Conservation (phyloP, 148 eudicot genomes). For the Vaccinium macrocarpon region DNA sequence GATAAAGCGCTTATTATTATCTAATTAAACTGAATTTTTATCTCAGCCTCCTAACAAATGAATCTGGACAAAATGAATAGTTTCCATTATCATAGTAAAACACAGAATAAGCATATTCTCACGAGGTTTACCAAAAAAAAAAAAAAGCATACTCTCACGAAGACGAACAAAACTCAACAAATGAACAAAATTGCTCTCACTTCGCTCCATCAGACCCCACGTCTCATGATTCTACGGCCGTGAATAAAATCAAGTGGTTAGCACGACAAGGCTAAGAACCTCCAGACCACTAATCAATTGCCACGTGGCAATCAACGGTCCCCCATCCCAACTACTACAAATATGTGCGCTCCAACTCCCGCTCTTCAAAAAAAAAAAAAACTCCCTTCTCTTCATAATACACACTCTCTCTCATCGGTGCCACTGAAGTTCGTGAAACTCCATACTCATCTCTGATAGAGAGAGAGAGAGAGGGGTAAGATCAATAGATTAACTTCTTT, state of each 20-base stretch:
- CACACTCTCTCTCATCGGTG: not conserved
- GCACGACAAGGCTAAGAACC: not conserved
- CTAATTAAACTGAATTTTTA: no score
- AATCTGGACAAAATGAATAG: no score
- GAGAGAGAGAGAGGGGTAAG: not conserved
- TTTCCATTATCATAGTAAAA: no score
- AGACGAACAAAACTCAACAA: no score
- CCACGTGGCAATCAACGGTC: not conserved
- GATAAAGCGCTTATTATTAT: no score
- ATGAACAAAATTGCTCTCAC: not conserved
- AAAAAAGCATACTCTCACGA: no score
- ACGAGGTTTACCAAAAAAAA: no score
- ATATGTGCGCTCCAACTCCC: not conserved
- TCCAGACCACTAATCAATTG: not conserved
- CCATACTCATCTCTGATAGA: no score
- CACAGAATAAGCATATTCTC: no score
- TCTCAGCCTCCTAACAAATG: no score
- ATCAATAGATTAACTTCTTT: not conserved
- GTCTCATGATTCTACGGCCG: slow-evolving; percentile 5
- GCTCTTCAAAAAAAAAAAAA: no score
- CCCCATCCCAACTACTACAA: not conserved
- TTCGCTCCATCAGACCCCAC: not conserved
- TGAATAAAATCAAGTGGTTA: not conserved
- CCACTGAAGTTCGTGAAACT: not conserved
- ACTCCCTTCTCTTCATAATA: not conserved